Conservation (phyloP, 1,284 basidiomycete genomes). For the Moesziomyces globuligerus region DNA sequence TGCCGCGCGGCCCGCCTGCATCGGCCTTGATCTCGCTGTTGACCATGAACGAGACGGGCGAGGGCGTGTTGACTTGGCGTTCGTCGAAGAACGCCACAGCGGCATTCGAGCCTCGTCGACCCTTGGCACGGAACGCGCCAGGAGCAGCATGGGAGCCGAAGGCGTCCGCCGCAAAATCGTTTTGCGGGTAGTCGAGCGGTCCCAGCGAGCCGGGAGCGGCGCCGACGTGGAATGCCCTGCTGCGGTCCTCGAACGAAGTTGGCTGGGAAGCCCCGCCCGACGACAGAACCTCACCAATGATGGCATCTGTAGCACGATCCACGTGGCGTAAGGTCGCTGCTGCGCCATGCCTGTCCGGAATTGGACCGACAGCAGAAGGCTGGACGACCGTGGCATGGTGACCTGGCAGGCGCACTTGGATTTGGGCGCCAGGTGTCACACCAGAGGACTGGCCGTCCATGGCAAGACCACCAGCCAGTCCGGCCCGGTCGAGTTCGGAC, state of each 20-base stretch:
- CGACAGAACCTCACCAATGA: conserved; percentile 42
- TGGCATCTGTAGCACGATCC: conserved; percentile 41
- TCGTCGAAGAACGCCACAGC: conserved; percentile 52
- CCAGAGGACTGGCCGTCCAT: conserved; percentile 5
- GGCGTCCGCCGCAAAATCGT: conserved; percentile 26
- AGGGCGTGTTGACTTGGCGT: conserved; percentile 41
- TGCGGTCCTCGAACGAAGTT: conserved; percentile 29
- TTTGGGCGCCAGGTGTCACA: conserved; percentile 19
- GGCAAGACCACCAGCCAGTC: conserved; percentile 5
- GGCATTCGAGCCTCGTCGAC: conserved; percentile 39
- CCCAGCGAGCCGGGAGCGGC: conserved; percentile 34
- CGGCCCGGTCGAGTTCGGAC: conserved; percentile 19
- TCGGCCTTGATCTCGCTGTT: conserved; percentile 56
- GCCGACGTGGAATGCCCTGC: conserved; percentile 20
- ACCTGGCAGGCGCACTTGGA: conserved; percentile 43
- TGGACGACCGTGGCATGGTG: conserved; percentile 37
- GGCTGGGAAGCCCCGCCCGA: conserved; percentile 17
- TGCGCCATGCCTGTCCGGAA: conserved; percentile 15
- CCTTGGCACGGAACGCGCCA: conserved; percentile 25
- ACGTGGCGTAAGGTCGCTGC: conserved; percentile 5
- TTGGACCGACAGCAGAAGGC: conserved; percentile 8
- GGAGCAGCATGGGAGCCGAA: conserved; percentile 19
- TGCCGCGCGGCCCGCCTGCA: conserved; percentile 19
- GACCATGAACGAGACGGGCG: conserved; percentile 63
- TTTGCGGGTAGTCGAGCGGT: conserved; percentile 40